phyloP scores from a whole-genome alignment of 192 early-diverging fungal species.

The Jimgerdemannia lactiflua region DNA sequence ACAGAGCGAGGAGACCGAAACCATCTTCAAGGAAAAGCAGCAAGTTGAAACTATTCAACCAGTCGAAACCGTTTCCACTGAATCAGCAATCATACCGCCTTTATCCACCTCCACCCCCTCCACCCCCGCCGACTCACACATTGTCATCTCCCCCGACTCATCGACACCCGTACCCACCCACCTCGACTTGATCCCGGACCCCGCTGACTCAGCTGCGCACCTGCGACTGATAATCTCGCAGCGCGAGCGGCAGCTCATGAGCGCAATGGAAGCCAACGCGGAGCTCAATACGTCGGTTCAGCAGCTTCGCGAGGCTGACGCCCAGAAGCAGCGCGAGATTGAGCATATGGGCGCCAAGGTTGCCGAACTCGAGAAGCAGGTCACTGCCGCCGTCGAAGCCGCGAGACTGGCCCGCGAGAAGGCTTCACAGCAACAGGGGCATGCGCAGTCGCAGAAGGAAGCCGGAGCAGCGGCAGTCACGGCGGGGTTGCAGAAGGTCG shows the following conservation, averaged over 20 bases:
- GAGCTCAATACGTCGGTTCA: slow-evolving; percentile 39
- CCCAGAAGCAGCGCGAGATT: slow-evolving; percentile 23
- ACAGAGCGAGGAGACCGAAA: neutral
- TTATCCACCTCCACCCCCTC: neutral
- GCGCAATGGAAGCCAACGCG: slow-evolving; percentile 48
- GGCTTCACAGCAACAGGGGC: neutral
- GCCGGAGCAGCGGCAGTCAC: neutral
- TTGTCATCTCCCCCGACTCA: neutral
- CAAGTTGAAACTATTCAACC: neutral
- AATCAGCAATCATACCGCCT: neutral
- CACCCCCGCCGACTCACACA: neutral
- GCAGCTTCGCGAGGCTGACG: slow-evolving; percentile 30
- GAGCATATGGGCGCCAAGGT: slow-evolving; percentile 19
- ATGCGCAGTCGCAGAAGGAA: neutral
- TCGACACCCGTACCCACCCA: too few species aligned
- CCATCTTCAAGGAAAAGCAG: neutral
- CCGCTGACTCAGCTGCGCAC: neutral
- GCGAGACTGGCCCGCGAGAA: neutral
- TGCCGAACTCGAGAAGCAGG: slow-evolving; percentile 15
- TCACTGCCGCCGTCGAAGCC: neutral
- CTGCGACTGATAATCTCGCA: slow-evolving; percentile 30
- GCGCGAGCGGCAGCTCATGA: slow-evolving; percentile 43
- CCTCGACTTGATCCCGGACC: too few species aligned
- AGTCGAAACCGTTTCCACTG: neutral
- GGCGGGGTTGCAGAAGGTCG: slow-evolving; percentile 26